Conservation (phyloP, 1,284 basidiomycete genomes). For the Ganoderma lingzhi region DNA sequence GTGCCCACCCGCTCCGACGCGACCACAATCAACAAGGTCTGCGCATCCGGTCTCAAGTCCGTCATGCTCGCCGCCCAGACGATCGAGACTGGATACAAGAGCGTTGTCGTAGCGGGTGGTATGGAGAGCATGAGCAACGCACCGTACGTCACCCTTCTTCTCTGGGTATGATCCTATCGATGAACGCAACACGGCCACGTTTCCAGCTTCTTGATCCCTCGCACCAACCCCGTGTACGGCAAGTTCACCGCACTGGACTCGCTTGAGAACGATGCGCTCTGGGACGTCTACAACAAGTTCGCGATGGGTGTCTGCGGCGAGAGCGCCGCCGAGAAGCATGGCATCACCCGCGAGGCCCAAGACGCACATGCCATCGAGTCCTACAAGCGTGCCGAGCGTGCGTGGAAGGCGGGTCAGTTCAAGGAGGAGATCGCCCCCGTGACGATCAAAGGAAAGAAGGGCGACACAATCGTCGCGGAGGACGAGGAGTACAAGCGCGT, state of each 20-base stretch:
- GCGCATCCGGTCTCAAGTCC: constrained; percentile 95
- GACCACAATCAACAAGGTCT: constrained; percentile 99
- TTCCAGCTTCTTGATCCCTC: constrained; percentile 88
- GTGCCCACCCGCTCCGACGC: constrained; percentile 89
- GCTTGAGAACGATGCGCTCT: constrained; percentile 93
- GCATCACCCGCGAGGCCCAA: constrained; percentile 86
- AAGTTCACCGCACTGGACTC: constrained; percentile 91
- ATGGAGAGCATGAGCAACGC: constrained; percentile 99
- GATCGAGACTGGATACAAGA: constrained; percentile 88
- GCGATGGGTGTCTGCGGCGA: constrained; percentile 98
- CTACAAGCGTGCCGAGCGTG: constrained; percentile 90
- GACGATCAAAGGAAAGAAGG: constrained; percentile 95
- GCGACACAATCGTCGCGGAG: constrained; percentile 88
- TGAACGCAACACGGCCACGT: constrained; percentile 13
- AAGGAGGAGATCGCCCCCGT: constrained; percentile 92
- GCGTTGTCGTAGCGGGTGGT: constrained; percentile 92
- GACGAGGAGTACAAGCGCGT: constrained; percentile 99
- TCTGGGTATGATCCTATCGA: constrained; percentile 7
- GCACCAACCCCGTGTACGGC: constrained; percentile 89
- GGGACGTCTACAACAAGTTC: constrained; percentile 95
- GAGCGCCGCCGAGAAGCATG: constrained; percentile 83
- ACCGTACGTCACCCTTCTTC: constrained; percentile 64
- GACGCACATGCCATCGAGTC: constrained; percentile 95
- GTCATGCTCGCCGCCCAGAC: constrained; percentile 94
- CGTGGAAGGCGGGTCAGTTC: constrained; percentile 90